phyloP scores from a whole-genome alignment of 176 grass and related monocot genomes.

The Chloris gayana region DNA sequence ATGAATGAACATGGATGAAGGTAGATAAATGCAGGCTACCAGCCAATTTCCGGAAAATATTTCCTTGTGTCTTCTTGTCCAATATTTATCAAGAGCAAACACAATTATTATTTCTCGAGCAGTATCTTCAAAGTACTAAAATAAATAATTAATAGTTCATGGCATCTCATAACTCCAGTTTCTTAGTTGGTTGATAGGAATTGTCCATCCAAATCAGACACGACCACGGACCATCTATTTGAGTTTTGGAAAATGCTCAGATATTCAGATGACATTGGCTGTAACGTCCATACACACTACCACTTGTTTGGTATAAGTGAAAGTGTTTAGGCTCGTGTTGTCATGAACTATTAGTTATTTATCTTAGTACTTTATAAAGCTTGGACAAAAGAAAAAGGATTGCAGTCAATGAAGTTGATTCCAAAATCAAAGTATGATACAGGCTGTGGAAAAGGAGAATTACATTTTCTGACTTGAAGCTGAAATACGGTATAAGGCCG shows the following conservation, averaged over 20 bases:
- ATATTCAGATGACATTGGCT: not conserved
- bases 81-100: slow-evolving; percentile 6
- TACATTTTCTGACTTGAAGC: no score
- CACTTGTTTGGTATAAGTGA: slow-evolving; percentile 11
- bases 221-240: not conserved
- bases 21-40: not conserved
- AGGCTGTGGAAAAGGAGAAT: no score
- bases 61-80: slow-evolving; percentile 2
- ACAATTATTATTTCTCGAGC: not conserved
- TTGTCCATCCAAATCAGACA: not conserved
- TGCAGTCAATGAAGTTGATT: not conserved
- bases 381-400: not conserved
- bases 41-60: not conserved
- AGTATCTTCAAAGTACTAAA: slow-evolving; percentile 17
- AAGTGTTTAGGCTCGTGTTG: not conserved
- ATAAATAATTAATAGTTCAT: no score
- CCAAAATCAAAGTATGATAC: slow-evolving; percentile 7
- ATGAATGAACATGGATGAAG: slow-evolving; percentile 39
- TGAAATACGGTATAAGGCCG: no score
- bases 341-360: not conserved
- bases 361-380: not conserved
- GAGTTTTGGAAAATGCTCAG: slow-evolving; percentile 28
- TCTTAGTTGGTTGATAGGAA: no score
- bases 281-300: no score
- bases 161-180: no score